These are phyloP conservation scores for Catenaria anguillulae DNA, from an alignment of 371 early-diverging fungal genomes.

Conservation along the genomic window DNA sequence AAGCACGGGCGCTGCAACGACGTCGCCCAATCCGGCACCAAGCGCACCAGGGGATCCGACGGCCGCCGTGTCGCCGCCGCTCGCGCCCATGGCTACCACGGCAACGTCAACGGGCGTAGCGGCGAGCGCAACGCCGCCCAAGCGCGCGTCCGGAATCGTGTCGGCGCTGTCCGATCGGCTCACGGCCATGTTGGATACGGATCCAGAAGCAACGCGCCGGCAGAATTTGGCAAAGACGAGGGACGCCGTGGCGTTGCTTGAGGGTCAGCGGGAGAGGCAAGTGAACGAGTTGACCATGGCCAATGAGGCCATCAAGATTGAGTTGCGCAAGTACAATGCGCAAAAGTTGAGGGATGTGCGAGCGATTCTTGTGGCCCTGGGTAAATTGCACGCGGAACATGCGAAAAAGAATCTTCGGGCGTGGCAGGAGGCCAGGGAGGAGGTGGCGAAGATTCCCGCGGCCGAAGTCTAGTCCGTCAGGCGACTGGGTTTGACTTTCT, in stretches of 20 bases:
- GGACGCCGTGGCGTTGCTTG: slow-evolving; percentile 64
- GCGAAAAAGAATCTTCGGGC: background rate
- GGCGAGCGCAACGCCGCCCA: too few species aligned
- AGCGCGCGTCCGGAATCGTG: background rate
- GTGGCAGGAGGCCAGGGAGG: background rate
- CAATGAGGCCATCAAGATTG: slow-evolving; percentile 63
- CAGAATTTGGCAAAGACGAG: slow-evolving; percentile 72
- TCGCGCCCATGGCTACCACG: too few species aligned
- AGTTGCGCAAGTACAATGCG: slow-evolving; percentile 79
- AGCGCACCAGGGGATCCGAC: background rate
- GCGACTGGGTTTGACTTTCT: too few species aligned
- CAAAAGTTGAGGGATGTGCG: slow-evolving; percentile 47
- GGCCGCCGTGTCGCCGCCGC: too few species aligned
- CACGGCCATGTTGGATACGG: slow-evolving; percentile 79
- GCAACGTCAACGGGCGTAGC: too few species aligned
- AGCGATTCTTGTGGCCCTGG: background rate
- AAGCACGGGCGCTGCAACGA: background rate
- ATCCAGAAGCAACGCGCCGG: slow-evolving; percentile 79
- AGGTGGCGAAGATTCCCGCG: background rate
- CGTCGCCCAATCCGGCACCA: slow-evolving; percentile 8
- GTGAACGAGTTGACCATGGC: slow-evolving; percentile 51
- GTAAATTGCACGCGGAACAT: background rate
- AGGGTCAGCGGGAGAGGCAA: slow-evolving; percentile 54
- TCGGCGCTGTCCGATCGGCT: slow-evolving; percentile 16
- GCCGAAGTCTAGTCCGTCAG: background rate